These are phyloP conservation scores for Penicillium ucsense DNA, from an alignment of 495 filamentous ascomycete genomes.

Conservation along the genomic window DNA sequence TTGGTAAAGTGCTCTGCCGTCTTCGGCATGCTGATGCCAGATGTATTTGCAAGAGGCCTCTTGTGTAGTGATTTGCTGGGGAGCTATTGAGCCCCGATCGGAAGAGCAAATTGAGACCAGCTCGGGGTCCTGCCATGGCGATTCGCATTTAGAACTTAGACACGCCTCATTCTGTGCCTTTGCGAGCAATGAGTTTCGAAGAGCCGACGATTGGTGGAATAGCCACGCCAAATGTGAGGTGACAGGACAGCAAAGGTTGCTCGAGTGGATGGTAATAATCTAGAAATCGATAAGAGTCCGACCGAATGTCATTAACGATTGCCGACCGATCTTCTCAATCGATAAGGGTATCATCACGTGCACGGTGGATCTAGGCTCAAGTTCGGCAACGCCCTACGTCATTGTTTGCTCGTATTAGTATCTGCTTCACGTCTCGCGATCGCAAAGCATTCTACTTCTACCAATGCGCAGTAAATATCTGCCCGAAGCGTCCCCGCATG, in stretches of 20 bases:
- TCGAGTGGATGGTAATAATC: too few relatives aligned
- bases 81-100: slow-evolving; percentile 4
- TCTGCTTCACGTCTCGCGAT: too few relatives aligned
- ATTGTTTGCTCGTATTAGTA: too few relatives aligned
- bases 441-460: too few relatives aligned
- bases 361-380: not conserved
- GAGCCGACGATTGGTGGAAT: too few relatives aligned
- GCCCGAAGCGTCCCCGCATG: too few relatives aligned
- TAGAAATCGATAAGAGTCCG: too few relatives aligned
- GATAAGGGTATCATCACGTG: slow-evolving; percentile 7
- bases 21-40: slow-evolving; percentile 19
- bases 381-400: too few relatives aligned
- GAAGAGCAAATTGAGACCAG: slow-evolving; percentile 10
- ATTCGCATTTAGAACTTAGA: slow-evolving; percentile 3
- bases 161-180: slow-evolving; percentile 9
- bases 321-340: not conserved
- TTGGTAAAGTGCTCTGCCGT: slow-evolving; percentile 25
- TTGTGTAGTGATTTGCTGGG: slow-evolving; percentile 1
- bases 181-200: not conserved
- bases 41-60: slow-evolving; percentile 23
- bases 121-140: slow-evolving; percentile 19
- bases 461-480: too few relatives aligned
- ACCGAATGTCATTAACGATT: too few relatives aligned
- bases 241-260: too few relatives aligned
- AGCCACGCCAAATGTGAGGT: too few relatives aligned